These are phyloP conservation scores for Vicia sativa DNA, from an alignment of 306 rosid species.

Conservation along the genomic window DNA sequence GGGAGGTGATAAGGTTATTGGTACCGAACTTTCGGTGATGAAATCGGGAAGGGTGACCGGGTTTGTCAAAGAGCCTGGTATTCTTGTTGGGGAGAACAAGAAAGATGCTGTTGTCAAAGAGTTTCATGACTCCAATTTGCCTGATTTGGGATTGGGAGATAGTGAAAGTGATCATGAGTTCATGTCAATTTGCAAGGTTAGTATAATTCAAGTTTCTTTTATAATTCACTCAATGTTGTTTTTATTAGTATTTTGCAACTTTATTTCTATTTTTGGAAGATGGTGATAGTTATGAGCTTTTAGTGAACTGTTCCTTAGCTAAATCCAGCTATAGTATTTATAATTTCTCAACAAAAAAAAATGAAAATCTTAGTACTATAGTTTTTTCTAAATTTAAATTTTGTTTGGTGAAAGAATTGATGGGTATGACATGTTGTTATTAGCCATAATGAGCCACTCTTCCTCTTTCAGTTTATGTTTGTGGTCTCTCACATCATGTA, in stretches of 20 bases:
- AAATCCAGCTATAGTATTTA: neutral
- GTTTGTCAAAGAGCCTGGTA: constrained; percentile 74
- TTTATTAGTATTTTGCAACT: neutral
- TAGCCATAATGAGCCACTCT: constrained; percentile 15
- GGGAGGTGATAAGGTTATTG: constrained; percentile 82
- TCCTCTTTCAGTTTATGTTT: neutral
- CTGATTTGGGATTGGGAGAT: constrained; percentile 90
- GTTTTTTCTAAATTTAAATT: constrained; percentile 9
- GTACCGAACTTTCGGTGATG: constrained; percentile 64
- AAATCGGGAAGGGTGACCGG: constrained; percentile 77
- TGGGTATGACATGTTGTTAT: constrained; percentile 36
- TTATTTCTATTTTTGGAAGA: constrained; percentile 9
- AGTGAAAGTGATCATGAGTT: constrained; percentile 78
- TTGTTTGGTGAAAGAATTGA: constrained; percentile 49
- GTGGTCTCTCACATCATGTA: neutral
- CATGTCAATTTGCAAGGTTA: constrained; percentile 95
- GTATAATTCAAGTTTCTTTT: neutral
- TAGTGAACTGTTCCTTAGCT: neutral
- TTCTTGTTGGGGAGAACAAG: constrained; percentile 73
- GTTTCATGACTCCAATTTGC: constrained; percentile 53
- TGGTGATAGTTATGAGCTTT: neutral
- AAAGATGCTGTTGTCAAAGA: constrained; percentile 63
- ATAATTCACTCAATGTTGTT: no score
- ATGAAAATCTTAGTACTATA: neutral
- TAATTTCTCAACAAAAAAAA: no score